Evolutionary conservation across 306 rosid species (phyloP), one percentile per base, ranked within the genome.

Genomic region (Medicago lupulina): DNA sequence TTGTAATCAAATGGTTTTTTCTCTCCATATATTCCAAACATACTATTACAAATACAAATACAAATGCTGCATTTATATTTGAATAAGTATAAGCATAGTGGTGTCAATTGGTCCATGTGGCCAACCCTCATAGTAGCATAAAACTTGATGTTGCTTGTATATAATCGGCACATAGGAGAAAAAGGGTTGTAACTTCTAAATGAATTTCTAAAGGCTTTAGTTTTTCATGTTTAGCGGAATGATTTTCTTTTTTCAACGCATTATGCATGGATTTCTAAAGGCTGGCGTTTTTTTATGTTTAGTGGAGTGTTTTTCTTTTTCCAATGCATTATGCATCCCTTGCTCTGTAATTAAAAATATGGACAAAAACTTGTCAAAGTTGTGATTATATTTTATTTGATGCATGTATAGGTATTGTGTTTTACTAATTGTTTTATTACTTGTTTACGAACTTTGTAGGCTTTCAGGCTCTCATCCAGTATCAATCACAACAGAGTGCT

Each of bases 401-500:
- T 85, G 67, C 57, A 40, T 72, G 69, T 54, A 66, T 34, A 18
- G 63, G 76, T 10, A 51, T 67, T 82, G 40, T 75, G 43, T 31
- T 61, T 61, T 77, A 41, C 80, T 80, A 15, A 65, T 31, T 67
- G 77, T 88, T 70, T 76, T 59, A 63, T 84, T 70, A 44, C 70
- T 8, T 82, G 65, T 73, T 53, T 84, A 69, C 80, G 66, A 79
- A 64, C 76, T 57, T 75, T 82, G 83, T 77, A 96, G 99, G 99
- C 75, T 96, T 96, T 84, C 99, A 96, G 86, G 99, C 99, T 47
- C 97, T 96, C 68, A 92, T 96, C 73, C 98, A 96, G 86, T 96
- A 81, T 81, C 99, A 90, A 79, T 46, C 87, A 28, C 88, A 89
- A 49, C 97, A 92, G 73, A 89, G 91, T 84, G 93, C 99, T 73